Base-by-base conservation (phyloP, 192 early-diverging fungal genomes). In the Diversispora eburnea region DNA sequence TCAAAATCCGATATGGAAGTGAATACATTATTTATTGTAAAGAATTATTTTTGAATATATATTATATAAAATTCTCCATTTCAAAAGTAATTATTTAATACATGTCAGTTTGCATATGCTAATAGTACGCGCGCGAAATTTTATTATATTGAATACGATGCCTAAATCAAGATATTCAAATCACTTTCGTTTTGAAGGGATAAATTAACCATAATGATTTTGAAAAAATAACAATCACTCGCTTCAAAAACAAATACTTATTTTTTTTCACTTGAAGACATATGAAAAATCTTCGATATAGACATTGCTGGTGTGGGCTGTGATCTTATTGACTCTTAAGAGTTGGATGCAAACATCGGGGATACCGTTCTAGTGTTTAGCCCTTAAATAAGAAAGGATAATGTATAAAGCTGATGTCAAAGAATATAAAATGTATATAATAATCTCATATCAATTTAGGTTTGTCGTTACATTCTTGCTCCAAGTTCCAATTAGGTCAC, bases 321-420 rank as follows among this genome's bases (percentile, higher is more conserved):
- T 17, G n/a, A 63, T 63, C 42, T 63, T 63, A 63, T 63, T 63
- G 8, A 63, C 9, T 63, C 61, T 63, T 2, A 60, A 60, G 8
- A 60, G 19, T 9, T 60, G 9, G 58, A 17, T 10, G n/a, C 33
- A 63, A 33, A 63, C n/a, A 63, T 63, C 7, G 7, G 3, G 19
- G 41, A 63, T 0, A 22, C 61, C 61, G 41, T 2, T 46, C 41
- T 63, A 33, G n/a, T 63, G 19, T 63, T n/a, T 63, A 1, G 39
- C 39, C 61, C 61, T 63, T 63, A 0, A 63, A 63, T 33, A 33
- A 1, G 43, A 41, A 63, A 63, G 61, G 61, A 3, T 42, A 63
- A 63, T 63, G 61, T 20, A 63, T 63, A 42, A 63, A 63, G 19
- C 33, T 63, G 61, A 63, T 63, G 39, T n/a, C 3, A 63, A 63